These are phyloP conservation scores for Russula lepida DNA, from an alignment of 768 basidiomycete species.

Conservation along the genomic window DNA sequence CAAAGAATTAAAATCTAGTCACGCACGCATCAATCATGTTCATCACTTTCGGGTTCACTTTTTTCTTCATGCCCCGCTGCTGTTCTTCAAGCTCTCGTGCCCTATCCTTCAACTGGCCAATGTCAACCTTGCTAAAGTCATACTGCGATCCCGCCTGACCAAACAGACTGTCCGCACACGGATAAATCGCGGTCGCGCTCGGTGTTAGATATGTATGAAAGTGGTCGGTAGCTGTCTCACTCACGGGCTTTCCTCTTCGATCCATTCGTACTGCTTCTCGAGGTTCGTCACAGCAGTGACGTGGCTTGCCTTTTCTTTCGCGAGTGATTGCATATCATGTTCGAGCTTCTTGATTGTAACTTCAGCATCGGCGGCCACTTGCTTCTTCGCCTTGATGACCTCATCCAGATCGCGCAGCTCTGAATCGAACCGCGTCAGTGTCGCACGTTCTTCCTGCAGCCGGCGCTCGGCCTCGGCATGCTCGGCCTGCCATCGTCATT, in stretches of 20 bases:
- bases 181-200: not conserved
- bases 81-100: conserved; percentile 66
- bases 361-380: conserved; percentile 57
- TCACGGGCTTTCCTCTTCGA: conserved; percentile 77
- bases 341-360: conserved; percentile 56
- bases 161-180: conserved; percentile 40
- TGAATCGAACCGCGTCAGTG: conserved; percentile 78
- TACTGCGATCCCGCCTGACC: conserved; percentile 75
- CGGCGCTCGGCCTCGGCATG: conserved; percentile 60
- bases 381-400: conserved; percentile 76
- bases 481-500: conserved; percentile 33
- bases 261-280: conserved; percentile 87
- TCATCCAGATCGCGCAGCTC: conserved; percentile 80
- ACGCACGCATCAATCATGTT: conserved; percentile 90
- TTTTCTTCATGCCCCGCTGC: conserved; percentile 88
- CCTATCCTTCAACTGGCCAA: conserved; percentile 49
- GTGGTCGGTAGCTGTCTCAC: conserved; percentile 28
- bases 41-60: conserved; percentile 91
- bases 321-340: conserved; percentile 54
- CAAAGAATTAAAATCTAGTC: not conserved
- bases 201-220: not conserved
- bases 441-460: conserved; percentile 79
- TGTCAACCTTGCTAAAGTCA: conserved; percentile 64
- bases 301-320: conserved; percentile 56
- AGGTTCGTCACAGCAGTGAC: conserved; percentile 46